These are phyloP conservation scores for Lepidium africanum DNA, from an alignment of 345 rosid species.

Conservation along the genomic window DNA sequence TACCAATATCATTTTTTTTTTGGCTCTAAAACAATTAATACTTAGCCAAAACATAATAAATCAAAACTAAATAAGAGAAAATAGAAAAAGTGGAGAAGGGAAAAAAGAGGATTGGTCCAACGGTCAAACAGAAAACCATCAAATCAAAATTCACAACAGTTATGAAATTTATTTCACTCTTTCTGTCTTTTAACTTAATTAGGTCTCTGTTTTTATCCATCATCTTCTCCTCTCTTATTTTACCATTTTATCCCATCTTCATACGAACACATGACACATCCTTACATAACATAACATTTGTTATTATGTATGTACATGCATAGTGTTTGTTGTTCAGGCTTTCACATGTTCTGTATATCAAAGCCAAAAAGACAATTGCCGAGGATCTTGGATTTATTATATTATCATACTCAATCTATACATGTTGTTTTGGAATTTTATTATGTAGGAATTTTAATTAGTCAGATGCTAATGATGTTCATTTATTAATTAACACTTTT, in stretches of 20 bases:
- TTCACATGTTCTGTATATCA: constrained; percentile 20
- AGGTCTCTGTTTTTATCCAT: constrained; percentile 24
- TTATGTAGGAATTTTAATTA: constrained; percentile 4
- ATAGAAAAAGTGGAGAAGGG: background rate
- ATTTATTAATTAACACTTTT: background rate
- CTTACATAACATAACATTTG: background rate
- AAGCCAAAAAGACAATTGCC: constrained; percentile 23
- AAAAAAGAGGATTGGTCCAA: constrained; percentile 26
- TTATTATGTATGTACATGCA: background rate
- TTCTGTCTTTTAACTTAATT: constrained; percentile 27
- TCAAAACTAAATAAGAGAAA: background rate
- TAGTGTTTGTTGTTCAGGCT: constrained; percentile 17
- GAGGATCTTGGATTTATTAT: constrained; percentile 13
- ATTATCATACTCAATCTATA: constrained; percentile 1
- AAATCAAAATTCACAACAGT: constrained; percentile 24
- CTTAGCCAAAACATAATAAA: background rate
- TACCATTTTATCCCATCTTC: constrained; percentile 17
- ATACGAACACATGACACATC: background rate
- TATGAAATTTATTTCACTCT: constrained; percentile 6
- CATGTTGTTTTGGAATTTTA: background rate
- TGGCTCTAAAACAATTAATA: background rate
- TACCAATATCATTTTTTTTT: too few species aligned
- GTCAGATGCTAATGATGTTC: constrained; percentile 11
- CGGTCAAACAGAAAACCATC: constrained; percentile 34
- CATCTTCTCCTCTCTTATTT: background rate